A percentile compares a stretch with the other conserved stretches of the same genome.
These are phyloP conservation scores for Aureobasidium sp. DNA, from an alignment of 2,329 filamentous ascomycete genomes.

Conservation along the genomic window DNA sequence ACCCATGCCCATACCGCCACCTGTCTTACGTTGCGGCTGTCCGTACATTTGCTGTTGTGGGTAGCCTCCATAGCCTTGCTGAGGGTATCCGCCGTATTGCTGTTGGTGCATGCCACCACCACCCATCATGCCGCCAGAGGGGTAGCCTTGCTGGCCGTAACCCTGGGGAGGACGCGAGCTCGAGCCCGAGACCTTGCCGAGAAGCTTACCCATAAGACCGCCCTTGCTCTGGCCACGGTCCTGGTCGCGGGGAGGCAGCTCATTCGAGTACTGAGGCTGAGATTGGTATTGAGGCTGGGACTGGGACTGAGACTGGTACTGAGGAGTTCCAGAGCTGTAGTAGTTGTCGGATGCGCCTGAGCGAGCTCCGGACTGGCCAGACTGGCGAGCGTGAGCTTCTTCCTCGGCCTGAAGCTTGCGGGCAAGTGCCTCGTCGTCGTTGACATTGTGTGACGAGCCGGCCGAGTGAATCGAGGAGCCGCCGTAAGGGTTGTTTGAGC, in stretches of 20 bases:
- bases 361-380: constrained; percentile 25
- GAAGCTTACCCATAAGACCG: constrained; percentile 45
- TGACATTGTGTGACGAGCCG: constrained; percentile 27
- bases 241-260: constrained; percentile 27
- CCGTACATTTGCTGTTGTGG: constrained; percentile 23
- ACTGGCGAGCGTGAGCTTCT: constrained; percentile 45
- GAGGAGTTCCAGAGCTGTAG: constrained; percentile 29
- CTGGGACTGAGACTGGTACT: constrained; percentile 5
- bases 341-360: constrained; percentile 40
- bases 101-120: constrained; percentile 22
- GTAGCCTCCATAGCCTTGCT: constrained; percentile 23
- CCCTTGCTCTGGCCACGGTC: constrained; percentile 34
- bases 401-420: constrained; percentile 77
- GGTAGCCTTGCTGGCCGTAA: constrained; percentile 21
- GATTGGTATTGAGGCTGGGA: constrained; percentile 14
- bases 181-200: constrained; percentile 36
- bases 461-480: constrained; percentile 24
- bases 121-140: constrained; percentile 20
- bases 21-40: constrained; percentile 37
- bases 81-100: constrained; percentile 13
- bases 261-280: constrained; percentile 21
- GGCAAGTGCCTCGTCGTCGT: constrained; percentile 66
- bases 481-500: constrained; percentile 66
- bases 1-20: constrained; percentile 25
- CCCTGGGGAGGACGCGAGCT: constrained; percentile 14